Conservation (phyloP, 495 filamentous ascomycete genomes). For the Podospora tetraspora region DNA sequence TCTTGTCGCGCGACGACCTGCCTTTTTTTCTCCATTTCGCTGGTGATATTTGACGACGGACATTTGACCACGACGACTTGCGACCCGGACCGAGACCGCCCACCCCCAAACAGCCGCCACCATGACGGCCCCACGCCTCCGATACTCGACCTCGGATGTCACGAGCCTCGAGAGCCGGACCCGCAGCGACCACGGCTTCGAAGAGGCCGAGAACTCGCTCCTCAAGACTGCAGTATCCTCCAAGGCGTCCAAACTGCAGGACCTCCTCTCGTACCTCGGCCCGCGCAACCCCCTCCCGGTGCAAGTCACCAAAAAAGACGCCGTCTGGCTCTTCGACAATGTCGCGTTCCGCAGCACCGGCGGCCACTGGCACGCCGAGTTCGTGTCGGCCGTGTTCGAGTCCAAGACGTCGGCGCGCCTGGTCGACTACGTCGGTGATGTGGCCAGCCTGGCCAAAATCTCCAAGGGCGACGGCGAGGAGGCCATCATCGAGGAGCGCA, state of each 20-base stretch:
- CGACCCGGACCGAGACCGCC: neutral
- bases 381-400: constrained; percentile 74
- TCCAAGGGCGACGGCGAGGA: constrained; percentile 57
- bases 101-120: neutral
- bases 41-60: neutral
- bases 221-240: constrained; percentile 14
- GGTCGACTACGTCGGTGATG: constrained; percentile 59
- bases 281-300: constrained; percentile 40
- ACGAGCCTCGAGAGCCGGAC: constrained; percentile 32
- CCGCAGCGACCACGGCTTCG: constrained; percentile 39
- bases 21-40: neutral
- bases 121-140: neutral
- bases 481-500: constrained; percentile 58
- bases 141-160: constrained; percentile 9
- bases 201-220: constrained; percentile 36
- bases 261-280: constrained; percentile 45
- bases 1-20: neutral
- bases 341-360: constrained; percentile 61
- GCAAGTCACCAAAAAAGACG: constrained; percentile 45
- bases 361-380: constrained; percentile 67
- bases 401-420: constrained; percentile 59
- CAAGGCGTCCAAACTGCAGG: constrained; percentile 19
- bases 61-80: neutral
- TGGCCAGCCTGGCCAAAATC: constrained; percentile 67
- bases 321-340: constrained; percentile 88